These are phyloP conservation scores for Echria macrotheca DNA, from an alignment of 495 filamentous ascomycete species.

Conservation along the genomic window DNA sequence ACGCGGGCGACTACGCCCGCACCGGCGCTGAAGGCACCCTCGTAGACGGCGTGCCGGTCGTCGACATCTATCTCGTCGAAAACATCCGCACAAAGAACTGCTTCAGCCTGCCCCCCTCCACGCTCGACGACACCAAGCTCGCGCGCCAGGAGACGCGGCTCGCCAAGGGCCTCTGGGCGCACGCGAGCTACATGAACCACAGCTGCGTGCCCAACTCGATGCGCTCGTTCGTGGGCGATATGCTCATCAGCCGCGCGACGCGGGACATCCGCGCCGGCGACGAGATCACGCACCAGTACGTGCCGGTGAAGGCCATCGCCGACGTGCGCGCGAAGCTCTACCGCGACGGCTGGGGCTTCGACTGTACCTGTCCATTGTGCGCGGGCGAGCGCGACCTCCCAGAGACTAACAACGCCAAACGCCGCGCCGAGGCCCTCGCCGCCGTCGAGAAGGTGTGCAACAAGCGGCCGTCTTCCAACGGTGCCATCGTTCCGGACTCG, in stretches of 20 bases:
- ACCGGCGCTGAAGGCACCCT: conserved; percentile 27
- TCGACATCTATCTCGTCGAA: conserved; percentile 49
- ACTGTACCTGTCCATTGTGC: conserved; percentile 44
- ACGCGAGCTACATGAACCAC: conserved; percentile 53
- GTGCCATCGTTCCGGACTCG: conserved; percentile 24
- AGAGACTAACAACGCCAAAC: conserved; percentile 13
- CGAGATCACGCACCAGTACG: conserved; percentile 44
- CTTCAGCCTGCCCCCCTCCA: conserved; percentile 42
- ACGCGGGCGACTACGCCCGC: conserved; percentile 34
- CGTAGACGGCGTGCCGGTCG: conserved; percentile 42
- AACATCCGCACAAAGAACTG: conserved; percentile 43
- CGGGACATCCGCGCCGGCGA: conserved; percentile 38
- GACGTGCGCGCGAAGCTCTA: conserved; percentile 18
- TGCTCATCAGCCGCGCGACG: conserved; percentile 49
- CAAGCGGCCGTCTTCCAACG: conserved; percentile 2
- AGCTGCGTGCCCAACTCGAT: conserved; percentile 47
- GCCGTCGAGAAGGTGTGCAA: conserved; percentile 10
- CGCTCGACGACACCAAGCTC: conserved; percentile 30
- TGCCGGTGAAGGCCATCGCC: conserved; percentile 21
- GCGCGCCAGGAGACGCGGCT: conserved; percentile 18
- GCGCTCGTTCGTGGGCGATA: conserved; percentile 53
- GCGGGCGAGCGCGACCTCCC: conserved; percentile 18
- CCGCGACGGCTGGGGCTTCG: conserved; percentile 42
- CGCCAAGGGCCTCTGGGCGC: conserved; percentile 47
- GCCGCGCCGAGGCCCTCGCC: conserved; percentile 19